These are phyloP conservation scores for Nelumbo lutea DNA, from an alignment of 164 flowering plant species.

Conservation along the genomic window DNA sequence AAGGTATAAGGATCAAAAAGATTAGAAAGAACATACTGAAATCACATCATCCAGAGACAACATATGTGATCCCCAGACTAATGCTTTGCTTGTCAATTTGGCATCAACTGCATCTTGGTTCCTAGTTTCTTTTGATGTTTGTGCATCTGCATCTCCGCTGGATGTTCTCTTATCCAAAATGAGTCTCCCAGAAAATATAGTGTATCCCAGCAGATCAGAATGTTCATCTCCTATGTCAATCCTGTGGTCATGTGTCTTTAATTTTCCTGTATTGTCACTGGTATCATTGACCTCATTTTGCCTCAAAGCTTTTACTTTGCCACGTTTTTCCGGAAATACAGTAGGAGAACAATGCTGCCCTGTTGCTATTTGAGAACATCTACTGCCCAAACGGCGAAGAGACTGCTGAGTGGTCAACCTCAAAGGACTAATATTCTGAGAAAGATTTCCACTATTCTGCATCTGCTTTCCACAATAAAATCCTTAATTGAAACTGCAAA, in stretches of 20 bases:
- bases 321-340: slow-evolving; percentile 92
- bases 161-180: slow-evolving; percentile 56
- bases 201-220: slow-evolving; percentile 79
- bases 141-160: slow-evolving; percentile 29
- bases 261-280: slow-evolving; percentile 40
- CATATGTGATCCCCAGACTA: slow-evolving; percentile 75
- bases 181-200: slow-evolving; percentile 71
- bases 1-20: not conserved
- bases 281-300: slow-evolving; percentile 23
- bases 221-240: slow-evolving; percentile 94
- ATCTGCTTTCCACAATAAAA: slow-evolving; percentile 26
- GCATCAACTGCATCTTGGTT: slow-evolving; percentile 64
- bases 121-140: slow-evolving; percentile 36
- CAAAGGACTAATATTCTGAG: slow-evolving; percentile 43
- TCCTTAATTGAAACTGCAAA: slow-evolving; percentile 9
- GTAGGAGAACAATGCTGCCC: slow-evolving; percentile 83
- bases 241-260: slow-evolving; percentile 63
- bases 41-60: slow-evolving; percentile 73
- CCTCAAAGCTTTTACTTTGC: slow-evolving; percentile 50
- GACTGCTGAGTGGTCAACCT: slow-evolving; percentile 56
- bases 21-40: slow-evolving; percentile 47
- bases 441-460: slow-evolving; percentile 58
- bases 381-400: slow-evolving; percentile 56
- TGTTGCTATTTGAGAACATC: slow-evolving; percentile 70
- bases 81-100: slow-evolving; percentile 88